Conservation (phyloP, 2,329 filamentous ascomycete genomes). For the Fusarium floridanum region DNA sequence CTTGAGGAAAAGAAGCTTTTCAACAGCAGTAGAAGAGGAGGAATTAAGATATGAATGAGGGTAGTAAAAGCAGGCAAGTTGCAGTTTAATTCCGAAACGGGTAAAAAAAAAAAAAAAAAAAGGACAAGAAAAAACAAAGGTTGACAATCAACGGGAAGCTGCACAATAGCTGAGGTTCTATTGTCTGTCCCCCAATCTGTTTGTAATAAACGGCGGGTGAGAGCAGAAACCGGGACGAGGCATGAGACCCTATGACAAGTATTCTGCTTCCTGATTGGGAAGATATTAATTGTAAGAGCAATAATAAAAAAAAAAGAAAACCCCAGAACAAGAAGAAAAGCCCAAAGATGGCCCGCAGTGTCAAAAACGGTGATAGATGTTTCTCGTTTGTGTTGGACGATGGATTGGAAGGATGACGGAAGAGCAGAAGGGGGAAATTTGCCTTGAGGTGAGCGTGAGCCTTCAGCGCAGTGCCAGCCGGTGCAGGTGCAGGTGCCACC, state of each 20-base stretch:
- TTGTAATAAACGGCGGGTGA: conserved; percentile 15
- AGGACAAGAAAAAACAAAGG: conserved; percentile 5
- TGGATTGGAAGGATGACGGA: not conserved
- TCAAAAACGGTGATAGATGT: not conserved
- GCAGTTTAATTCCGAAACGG: not conserved
- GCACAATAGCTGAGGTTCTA: conserved; percentile 29
- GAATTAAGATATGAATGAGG: conserved; percentile 15
- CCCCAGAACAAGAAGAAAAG: conserved; percentile 8
- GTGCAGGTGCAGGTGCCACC: not conserved
- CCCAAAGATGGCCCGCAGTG: not conserved
- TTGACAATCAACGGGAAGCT: conserved; percentile 11
- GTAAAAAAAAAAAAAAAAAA: conserved; percentile 3
- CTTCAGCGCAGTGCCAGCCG: not conserved
- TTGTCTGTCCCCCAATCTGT: conserved; percentile 13
- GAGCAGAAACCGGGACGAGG: not conserved
- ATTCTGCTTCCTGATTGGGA: not conserved
- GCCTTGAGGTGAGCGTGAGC: not conserved
- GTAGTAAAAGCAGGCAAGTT: not conserved
- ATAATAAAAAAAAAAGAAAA: not conserved
- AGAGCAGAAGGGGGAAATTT: conserved; percentile 19
- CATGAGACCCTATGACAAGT: conserved; percentile 6
- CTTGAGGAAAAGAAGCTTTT: not conserved
- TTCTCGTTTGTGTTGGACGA: conserved; percentile 10
- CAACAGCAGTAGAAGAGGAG: conserved; percentile 7
- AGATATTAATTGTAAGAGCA: not conserved